A percentile compares a stretch with the other conserved stretches of the same genome.
Conservation (phyloP, 75 land plant genomes). For the Picea glauca region DNA sequence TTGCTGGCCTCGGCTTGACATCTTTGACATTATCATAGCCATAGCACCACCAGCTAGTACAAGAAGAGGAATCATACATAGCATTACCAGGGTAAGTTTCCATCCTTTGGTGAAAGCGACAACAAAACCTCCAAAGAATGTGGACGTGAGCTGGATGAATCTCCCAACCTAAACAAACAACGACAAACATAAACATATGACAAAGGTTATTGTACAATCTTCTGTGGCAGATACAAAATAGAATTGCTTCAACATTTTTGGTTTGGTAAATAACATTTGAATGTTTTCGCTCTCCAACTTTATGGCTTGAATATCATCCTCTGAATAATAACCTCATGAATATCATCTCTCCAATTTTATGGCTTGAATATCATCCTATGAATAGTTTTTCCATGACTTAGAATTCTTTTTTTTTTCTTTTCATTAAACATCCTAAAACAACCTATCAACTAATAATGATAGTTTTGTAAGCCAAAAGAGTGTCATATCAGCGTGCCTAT, state of each 20-base stretch:
- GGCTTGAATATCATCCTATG: too few relatives aligned
- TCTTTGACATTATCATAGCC: constrained; percentile 35
- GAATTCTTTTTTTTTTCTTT: too few relatives aligned
- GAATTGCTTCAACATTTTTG: too few relatives aligned
- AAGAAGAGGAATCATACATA: constrained; percentile 41
- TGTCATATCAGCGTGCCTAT: not conserved
- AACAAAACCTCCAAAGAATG: constrained; percentile 52
- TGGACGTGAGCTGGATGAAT: constrained; percentile 44
- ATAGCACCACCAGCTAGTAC: constrained; percentile 37
- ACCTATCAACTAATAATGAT: too few relatives aligned
- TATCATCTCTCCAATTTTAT: not conserved
- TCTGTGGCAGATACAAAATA: too few relatives aligned
- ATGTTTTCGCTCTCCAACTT: too few relatives aligned
- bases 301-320: not conserved
- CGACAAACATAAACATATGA: not conserved
- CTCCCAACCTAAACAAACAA: constrained; percentile 55
- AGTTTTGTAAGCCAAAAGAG: too few relatives aligned
- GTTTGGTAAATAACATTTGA: too few relatives aligned
- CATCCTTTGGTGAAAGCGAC: constrained; percentile 63
- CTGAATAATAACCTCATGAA: too few relatives aligned
- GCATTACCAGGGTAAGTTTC: constrained; percentile 57
- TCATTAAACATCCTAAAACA: not conserved
- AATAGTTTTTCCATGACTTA: too few relatives aligned
- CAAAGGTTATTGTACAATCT: not conserved
- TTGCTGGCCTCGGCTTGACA: constrained; percentile 42